These are phyloP conservation scores for Chlorencoelia australis DNA, from an alignment of 2,329 filamentous ascomycete genomes.

Conservation along the genomic window DNA sequence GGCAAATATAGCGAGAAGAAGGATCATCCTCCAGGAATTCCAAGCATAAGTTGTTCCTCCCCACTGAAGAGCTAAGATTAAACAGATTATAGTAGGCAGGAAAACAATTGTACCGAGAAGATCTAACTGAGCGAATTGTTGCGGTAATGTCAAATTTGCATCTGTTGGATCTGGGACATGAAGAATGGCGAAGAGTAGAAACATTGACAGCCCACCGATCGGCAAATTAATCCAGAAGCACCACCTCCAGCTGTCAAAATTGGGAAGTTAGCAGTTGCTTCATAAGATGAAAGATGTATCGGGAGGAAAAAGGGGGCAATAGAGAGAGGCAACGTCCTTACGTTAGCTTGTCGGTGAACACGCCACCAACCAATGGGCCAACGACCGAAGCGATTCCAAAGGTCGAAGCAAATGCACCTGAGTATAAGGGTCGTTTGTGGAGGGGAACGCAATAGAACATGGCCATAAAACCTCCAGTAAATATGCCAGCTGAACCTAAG, in stretches of 20 bases:
- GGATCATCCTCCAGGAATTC: conserved; percentile 30
- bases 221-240: conserved; percentile 29
- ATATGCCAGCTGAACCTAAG: conserved; percentile 32
- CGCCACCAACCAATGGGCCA: conserved; percentile 25
- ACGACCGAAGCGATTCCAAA: conserved; percentile 12
- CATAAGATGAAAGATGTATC: too few relatives aligned
- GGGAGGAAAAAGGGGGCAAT: too few relatives aligned
- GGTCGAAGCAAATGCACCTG: conserved; percentile 15
- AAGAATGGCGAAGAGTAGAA: neutral
- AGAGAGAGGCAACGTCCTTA: too few relatives aligned
- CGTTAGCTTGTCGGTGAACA: conserved; percentile 27
- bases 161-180: neutral
- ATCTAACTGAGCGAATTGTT: conserved; percentile 22
- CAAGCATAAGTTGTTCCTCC: conserved; percentile 33
- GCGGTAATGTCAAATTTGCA: neutral
- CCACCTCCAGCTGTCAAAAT: too few relatives aligned
- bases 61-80: conserved; percentile 36
- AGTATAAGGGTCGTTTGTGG: neutral
- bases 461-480: conserved; percentile 25
- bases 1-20: conserved; percentile 29
- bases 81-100: conserved; percentile 28
- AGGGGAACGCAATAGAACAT: conserved; percentile 1
- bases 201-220: conserved; percentile 27
- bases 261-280: too few relatives aligned
- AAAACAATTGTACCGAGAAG: conserved; percentile 33